phyloP scores from a whole-genome alignment of 2,329 filamentous ascomycete genomes.

The Xylariaceae sp. region DNA sequence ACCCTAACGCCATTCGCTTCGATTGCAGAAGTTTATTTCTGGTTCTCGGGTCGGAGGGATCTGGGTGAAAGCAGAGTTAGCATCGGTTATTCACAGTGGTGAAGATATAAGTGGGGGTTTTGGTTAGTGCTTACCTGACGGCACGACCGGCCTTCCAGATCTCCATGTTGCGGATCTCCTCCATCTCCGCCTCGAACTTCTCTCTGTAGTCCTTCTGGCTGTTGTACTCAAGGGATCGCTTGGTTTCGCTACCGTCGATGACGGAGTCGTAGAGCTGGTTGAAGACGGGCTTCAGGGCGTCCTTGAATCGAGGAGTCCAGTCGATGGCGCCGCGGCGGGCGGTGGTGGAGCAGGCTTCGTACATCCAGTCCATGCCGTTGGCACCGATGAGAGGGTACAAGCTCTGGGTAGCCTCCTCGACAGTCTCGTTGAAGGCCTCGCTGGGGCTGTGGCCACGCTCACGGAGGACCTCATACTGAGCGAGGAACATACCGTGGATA shows the following conservation, averaged over 20 bases:
- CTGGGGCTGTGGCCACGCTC: conserved; percentile 96
- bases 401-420: conserved; percentile 97
- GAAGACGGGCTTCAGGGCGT: conserved; percentile 97
- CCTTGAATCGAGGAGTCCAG: conserved; percentile 97
- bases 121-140: conserved; percentile 59
- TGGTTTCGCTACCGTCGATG: conserved; percentile 84
- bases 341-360: conserved; percentile 97
- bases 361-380: conserved; percentile 99
- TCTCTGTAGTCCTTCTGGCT: conserved; percentile 90
- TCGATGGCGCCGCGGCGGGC: conserved; percentile 97
- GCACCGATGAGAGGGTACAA: conserved; percentile 95
- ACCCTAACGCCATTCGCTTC: conserved; percentile 17
- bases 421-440: conserved; percentile 99
- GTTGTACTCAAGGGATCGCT: conserved; percentile 97
- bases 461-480: conserved; percentile 99
- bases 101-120: not conserved
- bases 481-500: conserved; percentile 99
- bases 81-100: not conserved
- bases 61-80: conserved; percentile 33
- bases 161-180: conserved; percentile 96
- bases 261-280: conserved; percentile 94
- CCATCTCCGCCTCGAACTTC: conserved; percentile 96
- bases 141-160: conserved; percentile 99
- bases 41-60: conserved; percentile 79
- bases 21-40: conserved; percentile 51